A percentile compares a stretch with the other conserved stretches of the same genome.
phyloP scores from a whole-genome alignment of 768 basidiomycete species.

The Trametes gibbosa region DNA sequence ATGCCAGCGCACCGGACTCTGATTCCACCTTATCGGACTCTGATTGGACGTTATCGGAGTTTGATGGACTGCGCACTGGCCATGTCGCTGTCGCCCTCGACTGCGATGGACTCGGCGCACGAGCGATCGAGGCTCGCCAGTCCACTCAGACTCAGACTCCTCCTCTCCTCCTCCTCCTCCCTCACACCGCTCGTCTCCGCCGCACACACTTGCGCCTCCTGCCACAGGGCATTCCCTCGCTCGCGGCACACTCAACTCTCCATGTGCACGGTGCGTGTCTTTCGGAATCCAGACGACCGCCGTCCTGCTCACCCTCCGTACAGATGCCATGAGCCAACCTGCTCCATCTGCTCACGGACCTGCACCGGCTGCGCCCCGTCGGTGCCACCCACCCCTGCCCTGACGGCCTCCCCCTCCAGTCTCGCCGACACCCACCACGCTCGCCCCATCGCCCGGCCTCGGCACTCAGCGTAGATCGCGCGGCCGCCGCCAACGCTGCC shows the following conservation, averaged over 20 bases:
- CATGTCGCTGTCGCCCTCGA: too few relatives aligned
- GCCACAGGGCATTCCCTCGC: conserved; percentile 13
- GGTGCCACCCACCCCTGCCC: conserved; percentile 36
- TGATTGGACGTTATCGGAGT: too few relatives aligned
- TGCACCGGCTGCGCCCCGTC: conserved; percentile 36
- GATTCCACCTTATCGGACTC: too few relatives aligned
- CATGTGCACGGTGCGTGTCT: conserved; percentile 17
- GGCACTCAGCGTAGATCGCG: conserved; percentile 9
- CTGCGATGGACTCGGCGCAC: too few relatives aligned
- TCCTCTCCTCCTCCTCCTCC: background rate
- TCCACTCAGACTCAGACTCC: too few relatives aligned
- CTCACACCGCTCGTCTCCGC: background rate
- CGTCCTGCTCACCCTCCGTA: too few relatives aligned
- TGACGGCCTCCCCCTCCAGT: conserved; percentile 33
- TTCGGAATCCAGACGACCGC: background rate
- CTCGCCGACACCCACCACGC: conserved; percentile 19
- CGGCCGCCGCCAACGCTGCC: background rate
- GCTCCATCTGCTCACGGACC: conserved; percentile 37
- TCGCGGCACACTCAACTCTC: conserved; percentile 6
- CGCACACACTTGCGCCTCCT: conserved; percentile 13
- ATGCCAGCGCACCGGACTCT: too few relatives aligned
- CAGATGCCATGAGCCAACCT: conserved; percentile 35
- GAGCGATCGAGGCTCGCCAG: too few relatives aligned
- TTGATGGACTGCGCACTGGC: too few relatives aligned
- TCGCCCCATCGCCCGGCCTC: conserved; percentile 30